Evolutionary conservation across 352 stramenopile species (phyloP).

Genomic region (Plasmopara halstedii): DNA sequence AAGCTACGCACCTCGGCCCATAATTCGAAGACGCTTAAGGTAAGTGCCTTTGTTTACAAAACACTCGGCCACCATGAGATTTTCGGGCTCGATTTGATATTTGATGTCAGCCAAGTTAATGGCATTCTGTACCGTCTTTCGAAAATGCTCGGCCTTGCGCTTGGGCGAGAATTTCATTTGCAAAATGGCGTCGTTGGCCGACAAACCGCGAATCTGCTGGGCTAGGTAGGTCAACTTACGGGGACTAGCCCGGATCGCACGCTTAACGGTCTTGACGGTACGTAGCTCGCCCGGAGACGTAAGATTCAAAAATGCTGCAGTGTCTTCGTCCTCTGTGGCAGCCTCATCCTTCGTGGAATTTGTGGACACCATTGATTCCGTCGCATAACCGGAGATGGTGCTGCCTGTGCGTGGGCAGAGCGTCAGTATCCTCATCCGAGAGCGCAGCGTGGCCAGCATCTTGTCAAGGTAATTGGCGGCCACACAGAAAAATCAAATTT

Average conservation of each 20-base stretch:
- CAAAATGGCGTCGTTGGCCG: conserved; percentile 64
- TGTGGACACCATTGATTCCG: conserved; percentile 36
- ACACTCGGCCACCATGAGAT: conserved; percentile 75
- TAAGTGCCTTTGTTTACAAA: conserved; percentile 83
- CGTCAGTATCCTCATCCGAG: conserved; percentile 48
- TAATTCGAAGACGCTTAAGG: conserved; percentile 80
- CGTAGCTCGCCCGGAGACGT: conserved; percentile 45
- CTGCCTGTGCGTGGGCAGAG: conserved; percentile 35
- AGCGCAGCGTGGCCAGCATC: conserved; percentile 58
- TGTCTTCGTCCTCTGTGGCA: conserved; percentile 31
- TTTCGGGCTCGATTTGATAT: conserved; percentile 81
- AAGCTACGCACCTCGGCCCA: conserved; percentile 55
- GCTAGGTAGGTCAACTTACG: conserved; percentile 78
- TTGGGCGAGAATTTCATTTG: conserved; percentile 87
- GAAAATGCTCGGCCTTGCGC: conserved; percentile 72
- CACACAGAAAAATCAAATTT: too few relatives aligned
- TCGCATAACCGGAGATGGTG: conserved; percentile 15
- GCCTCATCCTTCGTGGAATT: conserved; percentile 14
- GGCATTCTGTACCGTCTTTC: conserved; percentile 82
- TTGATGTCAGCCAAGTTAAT: conserved; percentile 85
- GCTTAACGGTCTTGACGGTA: conserved; percentile 74
- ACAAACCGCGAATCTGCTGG: conserved; percentile 73
- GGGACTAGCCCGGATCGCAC: conserved; percentile 70
- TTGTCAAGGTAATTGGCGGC: too few relatives aligned
- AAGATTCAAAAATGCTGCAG: conserved; percentile 51